phyloP scores from a whole-genome alignment of 208 protist species.

The Vickermania spadyakhi region DNA sequence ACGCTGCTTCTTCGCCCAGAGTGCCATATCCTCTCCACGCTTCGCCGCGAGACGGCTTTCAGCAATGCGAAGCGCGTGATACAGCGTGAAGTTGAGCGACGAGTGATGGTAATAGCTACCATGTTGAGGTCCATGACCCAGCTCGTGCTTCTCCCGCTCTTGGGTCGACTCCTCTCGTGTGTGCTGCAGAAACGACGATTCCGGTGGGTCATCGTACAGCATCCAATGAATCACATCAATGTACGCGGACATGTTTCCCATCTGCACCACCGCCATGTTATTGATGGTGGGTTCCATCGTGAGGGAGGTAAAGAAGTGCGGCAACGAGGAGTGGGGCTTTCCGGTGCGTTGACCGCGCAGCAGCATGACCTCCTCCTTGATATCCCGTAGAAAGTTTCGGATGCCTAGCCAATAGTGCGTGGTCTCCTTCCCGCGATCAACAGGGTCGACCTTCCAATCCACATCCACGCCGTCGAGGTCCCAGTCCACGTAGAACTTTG shows the following conservation, averaged over 20 bases:
- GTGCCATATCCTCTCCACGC: neutral
- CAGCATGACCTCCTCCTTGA: neutral
- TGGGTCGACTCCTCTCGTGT: neutral
- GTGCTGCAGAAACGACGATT: neutral
- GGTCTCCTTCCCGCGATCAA: neutral
- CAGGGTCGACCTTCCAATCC: constrained; percentile 63
- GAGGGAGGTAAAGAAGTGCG: constrained; percentile 5
- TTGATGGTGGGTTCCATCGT: constrained; percentile 18
- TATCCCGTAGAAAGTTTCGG: neutral
- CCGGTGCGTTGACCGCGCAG: neutral
- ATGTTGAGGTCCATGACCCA: neutral
- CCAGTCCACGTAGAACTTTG: constrained; percentile 15
- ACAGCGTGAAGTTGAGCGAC: neutral
- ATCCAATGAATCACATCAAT: constrained; percentile 64
- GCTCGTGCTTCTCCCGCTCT: neutral
- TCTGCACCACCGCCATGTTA: neutral
- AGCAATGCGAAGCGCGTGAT: neutral
- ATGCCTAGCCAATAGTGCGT: neutral
- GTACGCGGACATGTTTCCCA: neutral
- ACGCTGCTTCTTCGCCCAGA: neutral
- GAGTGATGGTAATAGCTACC: neutral
- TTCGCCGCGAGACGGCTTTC: neutral
- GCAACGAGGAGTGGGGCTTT: neutral
- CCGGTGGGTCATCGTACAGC: constrained; percentile 35
- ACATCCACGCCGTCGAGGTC: constrained; percentile 61